Percentiles rank a stretch among this genome's conserved stretches.
Evolutionary conservation across 257 asterid genomes (phyloP).

Genomic region (Solanum infundibuliforme): DNA sequence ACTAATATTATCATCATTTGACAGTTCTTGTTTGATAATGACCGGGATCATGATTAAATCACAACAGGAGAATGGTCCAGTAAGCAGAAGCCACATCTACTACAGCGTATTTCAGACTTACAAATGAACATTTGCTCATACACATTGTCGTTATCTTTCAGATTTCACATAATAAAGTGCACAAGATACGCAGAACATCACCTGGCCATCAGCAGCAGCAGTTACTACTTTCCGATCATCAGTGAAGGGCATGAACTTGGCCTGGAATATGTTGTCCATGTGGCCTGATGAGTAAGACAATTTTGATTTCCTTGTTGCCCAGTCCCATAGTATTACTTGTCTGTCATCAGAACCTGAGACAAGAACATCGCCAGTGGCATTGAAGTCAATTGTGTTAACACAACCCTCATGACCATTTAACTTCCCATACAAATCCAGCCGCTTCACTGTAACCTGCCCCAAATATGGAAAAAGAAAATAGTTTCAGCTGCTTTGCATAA

Average conservation of each 20-base stretch:
- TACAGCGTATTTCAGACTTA: background rate
- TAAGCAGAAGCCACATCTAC: background rate
- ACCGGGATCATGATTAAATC: background rate
- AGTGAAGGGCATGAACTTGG: conserved; percentile 58
- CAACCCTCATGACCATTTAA: conserved; percentile 66
- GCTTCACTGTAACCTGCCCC: conserved; percentile 41
- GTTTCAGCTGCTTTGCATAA: background rate
- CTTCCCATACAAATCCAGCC: conserved; percentile 45
- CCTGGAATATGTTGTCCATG: conserved; percentile 57
- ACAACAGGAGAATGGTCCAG: background rate
- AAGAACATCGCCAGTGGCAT: conserved; percentile 54
- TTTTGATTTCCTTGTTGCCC: conserved; percentile 38
- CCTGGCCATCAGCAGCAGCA: conserved; percentile 80
- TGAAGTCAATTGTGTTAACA: conserved; percentile 64
- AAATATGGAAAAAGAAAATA: conserved; percentile 1
- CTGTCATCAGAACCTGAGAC: conserved; percentile 78
- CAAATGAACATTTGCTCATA: background rate
- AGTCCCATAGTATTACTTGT: conserved; percentile 63
- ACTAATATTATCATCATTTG: background rate
- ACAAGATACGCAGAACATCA: conserved; percentile 2
- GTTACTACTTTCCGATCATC: conserved; percentile 62
- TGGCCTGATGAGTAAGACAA: conserved; percentile 70
- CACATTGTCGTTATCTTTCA: background rate
- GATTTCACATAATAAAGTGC: background rate
- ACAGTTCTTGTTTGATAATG: background rate